A percentile compares a stretch with the other conserved stretches of the same genome.
These are phyloP conservation scores for Populus simonii DNA, from an alignment of 345 rosid species.

Conservation along the genomic window DNA sequence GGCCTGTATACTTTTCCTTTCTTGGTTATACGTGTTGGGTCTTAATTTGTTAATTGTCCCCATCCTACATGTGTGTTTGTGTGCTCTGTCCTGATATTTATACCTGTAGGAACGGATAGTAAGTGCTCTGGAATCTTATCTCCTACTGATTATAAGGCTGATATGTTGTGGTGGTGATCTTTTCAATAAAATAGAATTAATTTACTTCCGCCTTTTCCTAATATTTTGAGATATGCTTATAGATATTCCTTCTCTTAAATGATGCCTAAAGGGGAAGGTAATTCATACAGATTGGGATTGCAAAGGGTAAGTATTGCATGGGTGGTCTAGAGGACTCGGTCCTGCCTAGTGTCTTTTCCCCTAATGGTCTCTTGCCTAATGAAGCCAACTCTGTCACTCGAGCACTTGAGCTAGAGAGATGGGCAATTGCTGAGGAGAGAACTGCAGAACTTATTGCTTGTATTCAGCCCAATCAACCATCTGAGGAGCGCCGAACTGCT, in stretches of 20 bases:
- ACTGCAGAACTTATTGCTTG: constrained; percentile 68
- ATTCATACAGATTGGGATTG: background rate
- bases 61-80: background rate
- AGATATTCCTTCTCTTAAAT: background rate
- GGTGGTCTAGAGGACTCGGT: background rate
- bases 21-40: background rate
- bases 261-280: background rate
- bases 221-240: background rate
- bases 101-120: background rate
- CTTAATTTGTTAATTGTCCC: background rate
- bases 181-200: background rate
- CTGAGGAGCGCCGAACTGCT: constrained; percentile 71
- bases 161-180: background rate
- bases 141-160: background rate
- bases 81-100: background rate
- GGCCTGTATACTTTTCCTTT: background rate
- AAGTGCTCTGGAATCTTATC: background rate
- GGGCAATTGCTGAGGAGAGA: constrained; percentile 75
- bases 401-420: constrained; percentile 55
- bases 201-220: background rate
- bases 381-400: constrained; percentile 66
- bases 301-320: background rate
- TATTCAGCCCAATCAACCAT: constrained; percentile 68
- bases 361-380: constrained; percentile 73
- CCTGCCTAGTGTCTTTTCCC: constrained; percentile 56